A percentile compares a stretch with the other conserved stretches of the same genome.
These are phyloP conservation scores for Salvia hispanica DNA, from an alignment of 257 asterid genomes.

Conservation along the genomic window DNA sequence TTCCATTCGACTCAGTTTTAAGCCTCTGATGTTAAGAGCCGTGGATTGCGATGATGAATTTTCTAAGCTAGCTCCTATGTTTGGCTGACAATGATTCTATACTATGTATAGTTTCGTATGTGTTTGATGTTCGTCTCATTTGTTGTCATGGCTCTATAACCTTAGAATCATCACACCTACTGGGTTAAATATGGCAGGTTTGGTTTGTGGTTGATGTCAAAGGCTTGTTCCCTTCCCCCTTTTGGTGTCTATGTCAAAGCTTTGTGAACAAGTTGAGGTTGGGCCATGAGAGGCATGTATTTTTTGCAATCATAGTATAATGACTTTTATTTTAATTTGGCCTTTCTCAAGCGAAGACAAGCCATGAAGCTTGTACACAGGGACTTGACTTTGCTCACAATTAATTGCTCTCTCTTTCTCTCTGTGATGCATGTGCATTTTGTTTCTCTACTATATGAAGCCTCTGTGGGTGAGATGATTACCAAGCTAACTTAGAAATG, in stretches of 20 bases:
- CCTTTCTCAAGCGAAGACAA: slow-evolving; percentile 59
- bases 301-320: slow-evolving; percentile 55
- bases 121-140: slow-evolving; percentile 16
- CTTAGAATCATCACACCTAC: slow-evolving; percentile 27
- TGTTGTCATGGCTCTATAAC: neutral
- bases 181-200: slow-evolving; percentile 21
- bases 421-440: slow-evolving; percentile 50
- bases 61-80: slow-evolving; percentile 26
- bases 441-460: slow-evolving; percentile 45
- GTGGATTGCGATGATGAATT: slow-evolving; percentile 34
- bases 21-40: slow-evolving; percentile 37
- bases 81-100: slow-evolving; percentile 26
- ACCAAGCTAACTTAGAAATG: slow-evolving; percentile 59
- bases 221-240: slow-evolving; percentile 23
- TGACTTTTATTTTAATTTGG: slow-evolving; percentile 67
- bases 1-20: slow-evolving; percentile 42
- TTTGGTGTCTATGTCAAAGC: slow-evolving; percentile 60
- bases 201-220: slow-evolving; percentile 33
- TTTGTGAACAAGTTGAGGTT: slow-evolving; percentile 71
- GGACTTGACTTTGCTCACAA: slow-evolving; percentile 52
- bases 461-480: slow-evolving; percentile 66
- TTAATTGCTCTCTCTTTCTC: slow-evolving; percentile 42
- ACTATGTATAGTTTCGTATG: neutral
- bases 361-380: slow-evolving; percentile 25
- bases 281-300: slow-evolving; percentile 51